Evolutionary conservation across 2,329 filamentous ascomycete species (phyloP).

Genomic region (Apiospora malaysiana): DNA sequence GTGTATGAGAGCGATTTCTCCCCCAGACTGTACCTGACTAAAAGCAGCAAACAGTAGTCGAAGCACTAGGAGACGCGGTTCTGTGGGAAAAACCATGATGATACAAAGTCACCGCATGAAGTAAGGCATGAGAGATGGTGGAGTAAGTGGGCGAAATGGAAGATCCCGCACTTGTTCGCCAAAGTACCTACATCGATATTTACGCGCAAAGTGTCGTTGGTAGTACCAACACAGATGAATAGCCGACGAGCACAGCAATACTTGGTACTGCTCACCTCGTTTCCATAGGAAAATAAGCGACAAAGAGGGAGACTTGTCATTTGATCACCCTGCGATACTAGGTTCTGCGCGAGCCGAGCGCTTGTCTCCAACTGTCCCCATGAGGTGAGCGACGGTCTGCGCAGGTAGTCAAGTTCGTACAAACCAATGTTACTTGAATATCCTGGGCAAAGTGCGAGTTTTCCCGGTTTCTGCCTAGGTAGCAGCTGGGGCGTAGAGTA

Average conservation of each 20-base stretch:
- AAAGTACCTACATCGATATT: not conserved
- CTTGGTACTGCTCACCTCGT: not conserved
- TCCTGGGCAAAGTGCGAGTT: not conserved
- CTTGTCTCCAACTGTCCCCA: not conserved
- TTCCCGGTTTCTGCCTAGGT: not conserved
- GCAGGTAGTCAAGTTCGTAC: not conserved
- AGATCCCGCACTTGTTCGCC: not conserved
- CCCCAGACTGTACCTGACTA: slow-evolving; percentile 1
- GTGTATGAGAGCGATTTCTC: not conserved
- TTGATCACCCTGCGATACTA: not conserved
- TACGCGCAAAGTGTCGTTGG: not conserved
- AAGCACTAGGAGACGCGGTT: not conserved
- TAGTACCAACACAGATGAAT: not conserved
- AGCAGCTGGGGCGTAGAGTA: not conserved
- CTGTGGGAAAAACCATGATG: not conserved
- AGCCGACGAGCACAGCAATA: not conserved
- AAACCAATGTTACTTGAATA: not conserved
- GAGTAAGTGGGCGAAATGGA: not conserved
- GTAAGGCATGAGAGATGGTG: slow-evolving; percentile 6
- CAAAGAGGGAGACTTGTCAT: not conserved
- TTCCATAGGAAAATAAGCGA: not conserved
- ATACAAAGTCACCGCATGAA: slow-evolving; percentile 1
- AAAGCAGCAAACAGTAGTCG: slow-evolving; percentile 8
- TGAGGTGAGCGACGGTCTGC: not conserved
- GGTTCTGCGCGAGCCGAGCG: not conserved